Base-by-base conservation (phyloP, 2,329 filamentous ascomycete species). In the Verticillium albo-atrum region DNA sequence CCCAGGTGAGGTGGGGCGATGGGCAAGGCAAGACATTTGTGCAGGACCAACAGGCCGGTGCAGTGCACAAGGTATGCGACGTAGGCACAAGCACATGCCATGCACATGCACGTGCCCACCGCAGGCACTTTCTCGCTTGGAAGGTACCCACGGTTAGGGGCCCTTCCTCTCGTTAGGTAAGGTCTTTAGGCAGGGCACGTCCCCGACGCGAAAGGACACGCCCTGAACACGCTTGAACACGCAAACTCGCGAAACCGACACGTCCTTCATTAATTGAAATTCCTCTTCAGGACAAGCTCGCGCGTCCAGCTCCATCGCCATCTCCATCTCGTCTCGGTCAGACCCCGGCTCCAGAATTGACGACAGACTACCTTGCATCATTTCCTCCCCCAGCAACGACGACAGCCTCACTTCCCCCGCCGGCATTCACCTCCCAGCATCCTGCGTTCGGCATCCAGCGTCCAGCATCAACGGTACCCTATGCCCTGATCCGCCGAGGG, bases 221-320 rank as follows among this genome's bases (percentile, higher is more conserved):
- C 42, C 35, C 42, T 26, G n/a, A 25, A 50, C 42, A 50, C 42
- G 42, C 42, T 23, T 20, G 20, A 50, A 69, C 74, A 72, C 74
- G 75, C 72, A 67, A 68, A 68, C 59, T 60, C 76, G 74, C 76
- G 76, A 78, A 78, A 77, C 68, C 57, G 74, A 78, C 76, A 78
- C 76, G 76, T 73, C 74, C 47, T 9, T 23, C 20, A 57, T 63
- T 63, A 63, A 63, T 63, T 63, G 62, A 63, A 62, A 58, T 59
- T 60, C 62, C 60, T n/a, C 17, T 59, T 62, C 59, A 32, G 59
- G 61, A 20, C 30, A 50, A 50, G 20, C 42, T 50, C 42, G 20
- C 42, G 42, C 42, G 42, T 50, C 42, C 42, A 50, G 42, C 42
- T 50, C 42, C 42, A 50, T 50, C 42, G 10, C 42, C 42, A 50